Base-by-base conservation (phyloP, 139 green algal genomes). In the Volvox reticuliferus region DNA sequence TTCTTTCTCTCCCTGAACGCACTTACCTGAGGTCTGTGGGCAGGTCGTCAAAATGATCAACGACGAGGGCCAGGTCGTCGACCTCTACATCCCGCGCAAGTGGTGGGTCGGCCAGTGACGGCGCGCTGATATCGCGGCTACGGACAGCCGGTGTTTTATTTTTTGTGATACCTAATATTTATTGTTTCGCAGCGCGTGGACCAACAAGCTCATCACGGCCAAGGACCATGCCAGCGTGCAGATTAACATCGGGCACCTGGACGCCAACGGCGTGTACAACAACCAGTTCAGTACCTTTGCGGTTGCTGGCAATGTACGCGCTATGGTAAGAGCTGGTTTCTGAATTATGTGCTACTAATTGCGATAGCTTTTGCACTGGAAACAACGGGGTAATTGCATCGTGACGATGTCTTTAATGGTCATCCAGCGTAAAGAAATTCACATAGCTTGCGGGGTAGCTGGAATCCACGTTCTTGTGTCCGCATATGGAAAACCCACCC, bases 61-160 rank as follows among this genome's bases (percentile, higher is more conserved):
- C 97, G 97, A 98, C 93, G 97, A 97, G 87, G 97, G 97, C 88
- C 94, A 99, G 90, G 96, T 97, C 83, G 97, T 99, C 32, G 98
- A 99, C 93, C 96, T 99, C 71, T 99, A 99, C 98, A 99, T 99
- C 90, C 98, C 98, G 69, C 93, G 98, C 92, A 99, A 99, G 95
- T 99, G 98, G 97, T 99, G 94, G 86, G 97, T 86, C 81, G 81
- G 82, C 76, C 35, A 55, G 55, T 86, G 55, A 71, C 85, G 86
- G 86, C 86, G 86, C 86, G 33, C 36, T 12, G 36, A 80, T 37
- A 12, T 26, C 21, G 14, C 37, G 61, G 65, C 35, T 79, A 16
- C 50, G 71, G 20, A 19, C 30, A 61, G 12, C 33, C 18, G 36
- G 33, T 44, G 22, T 79, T 32, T 17, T 30, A 36, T 50, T 28